Conservation (phyloP, 805 yeast genomes). For the Candida mattraensis region DNA sequence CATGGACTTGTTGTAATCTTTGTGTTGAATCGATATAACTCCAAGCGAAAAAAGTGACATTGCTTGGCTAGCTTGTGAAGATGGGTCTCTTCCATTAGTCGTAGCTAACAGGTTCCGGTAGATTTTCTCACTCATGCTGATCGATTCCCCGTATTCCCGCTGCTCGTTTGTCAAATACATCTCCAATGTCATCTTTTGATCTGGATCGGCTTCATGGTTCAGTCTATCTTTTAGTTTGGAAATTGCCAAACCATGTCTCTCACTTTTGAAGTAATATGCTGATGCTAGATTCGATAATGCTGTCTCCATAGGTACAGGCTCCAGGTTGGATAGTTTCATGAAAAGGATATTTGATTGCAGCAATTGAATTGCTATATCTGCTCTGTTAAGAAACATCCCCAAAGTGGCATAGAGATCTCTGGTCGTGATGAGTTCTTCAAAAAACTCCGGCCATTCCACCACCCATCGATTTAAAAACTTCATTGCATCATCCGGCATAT, state of each 20-base stretch:
- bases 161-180: constrained; percentile 12
- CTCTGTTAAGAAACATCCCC: constrained; percentile 49
- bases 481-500: constrained; percentile 20
- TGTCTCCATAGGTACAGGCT: constrained; percentile 22
- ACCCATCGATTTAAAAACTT: constrained; percentile 26
- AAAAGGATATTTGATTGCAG: constrained; percentile 30
- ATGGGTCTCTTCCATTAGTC: constrained; percentile 6
- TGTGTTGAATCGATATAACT: constrained; percentile 64
- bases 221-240: constrained; percentile 7
- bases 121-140: constrained; percentile 21
- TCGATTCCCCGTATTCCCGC: constrained; percentile 10
- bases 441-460: constrained; percentile 67
- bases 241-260: constrained; percentile 15
- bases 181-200: constrained; percentile 9
- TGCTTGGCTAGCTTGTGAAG: constrained; percentile 42
- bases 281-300: constrained; percentile 30
- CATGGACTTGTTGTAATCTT: constrained; percentile 57
- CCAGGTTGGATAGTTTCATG: constrained; percentile 21
- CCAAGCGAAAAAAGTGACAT: constrained; percentile 85
- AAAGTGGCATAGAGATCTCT: constrained; percentile 75
- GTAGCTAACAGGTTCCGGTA: constrained; percentile 19
- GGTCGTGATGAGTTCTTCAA: constrained; percentile 75
- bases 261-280: constrained; percentile 26
- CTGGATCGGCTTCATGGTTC: constrained; percentile 5
- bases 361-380: constrained; percentile 23